A percentile compares a stretch with the other conserved stretches of the same genome.
phyloP scores from a whole-genome alignment of 805 yeast species.

The Saccharomycopsis babjevae region DNA sequence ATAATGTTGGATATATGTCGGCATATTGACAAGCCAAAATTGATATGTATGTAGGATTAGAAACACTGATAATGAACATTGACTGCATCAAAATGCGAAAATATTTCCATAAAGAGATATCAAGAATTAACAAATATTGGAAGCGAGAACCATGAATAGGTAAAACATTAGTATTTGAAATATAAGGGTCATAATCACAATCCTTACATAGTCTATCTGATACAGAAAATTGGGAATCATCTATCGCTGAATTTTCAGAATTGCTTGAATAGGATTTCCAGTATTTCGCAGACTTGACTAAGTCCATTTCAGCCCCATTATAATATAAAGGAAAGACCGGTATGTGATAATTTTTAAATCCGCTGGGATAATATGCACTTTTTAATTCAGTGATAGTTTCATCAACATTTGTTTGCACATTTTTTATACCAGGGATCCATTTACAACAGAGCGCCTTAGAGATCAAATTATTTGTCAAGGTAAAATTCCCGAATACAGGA shows the following conservation, averaged over 20 bases:
- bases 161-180: conserved; percentile 5
- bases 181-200: conserved; percentile 33
- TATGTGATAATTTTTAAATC: conserved; percentile 3
- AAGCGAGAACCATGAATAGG: conserved; percentile 33
- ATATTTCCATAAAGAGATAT: conserved; percentile 61
- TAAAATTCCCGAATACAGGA: conserved; percentile 40
- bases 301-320: not conserved
- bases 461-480: conserved; percentile 37
- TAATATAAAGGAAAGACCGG: conserved; percentile 7
- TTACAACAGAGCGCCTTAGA: conserved; percentile 48
- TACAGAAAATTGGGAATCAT: conserved; percentile 34
- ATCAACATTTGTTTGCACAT: not conserved
- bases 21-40: conserved; percentile 71
- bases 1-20: conserved; percentile 67
- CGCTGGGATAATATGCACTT: conserved; percentile 6
- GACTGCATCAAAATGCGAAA: conserved; percentile 51
- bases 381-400: not conserved
- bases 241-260: not conserved
- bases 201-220: conserved; percentile 32
- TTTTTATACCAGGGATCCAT: conserved; percentile 47
- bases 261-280: not conserved
- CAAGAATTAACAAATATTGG: conserved; percentile 42
- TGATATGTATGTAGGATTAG: conserved; percentile 45
- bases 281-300: not conserved
- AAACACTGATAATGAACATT: conserved; percentile 53